Conservation (phyloP, 2,329 filamentous ascomycete species). For the Ophiognomonia clavigignenti-juglandacearum region DNA sequence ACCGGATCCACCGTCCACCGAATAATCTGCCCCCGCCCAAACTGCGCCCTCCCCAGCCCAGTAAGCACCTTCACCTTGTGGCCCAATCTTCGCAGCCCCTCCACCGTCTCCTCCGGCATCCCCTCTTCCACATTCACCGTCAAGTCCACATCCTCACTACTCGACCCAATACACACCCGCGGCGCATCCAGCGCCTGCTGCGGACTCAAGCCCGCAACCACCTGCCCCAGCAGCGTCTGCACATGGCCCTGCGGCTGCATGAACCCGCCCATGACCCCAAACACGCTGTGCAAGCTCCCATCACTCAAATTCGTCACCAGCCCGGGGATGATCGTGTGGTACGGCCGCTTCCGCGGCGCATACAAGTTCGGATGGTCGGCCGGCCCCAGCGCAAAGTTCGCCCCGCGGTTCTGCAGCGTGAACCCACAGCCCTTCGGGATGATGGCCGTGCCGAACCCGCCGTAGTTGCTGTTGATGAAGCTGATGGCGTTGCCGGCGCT, state of each 20-base stretch:
- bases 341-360: constrained; percentile 79
- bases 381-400: constrained; percentile 69
- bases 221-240: constrained; percentile 85
- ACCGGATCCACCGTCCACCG: constrained; percentile 64
- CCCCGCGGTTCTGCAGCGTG: constrained; percentile 87
- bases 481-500: constrained; percentile 80
- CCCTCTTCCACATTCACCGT: constrained; percentile 80
- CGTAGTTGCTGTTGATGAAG: constrained; percentile 96
- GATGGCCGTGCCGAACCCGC: constrained; percentile 81
- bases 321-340: constrained; percentile 96
- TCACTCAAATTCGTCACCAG: constrained; percentile 76
- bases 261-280: constrained; percentile 96
- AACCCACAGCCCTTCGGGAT: constrained; percentile 85
- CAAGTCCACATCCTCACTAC: constrained; percentile 59
- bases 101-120: constrained; percentile 62
- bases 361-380: constrained; percentile 72
- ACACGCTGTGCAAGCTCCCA: constrained; percentile 73
- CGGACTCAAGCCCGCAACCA: constrained; percentile 74
- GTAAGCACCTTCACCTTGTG: constrained; percentile 67
- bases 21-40: constrained; percentile 86
- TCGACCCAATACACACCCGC: constrained; percentile 79
- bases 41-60: constrained; percentile 63
- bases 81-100: constrained; percentile 63
- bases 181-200: constrained; percentile 90
- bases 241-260: constrained; percentile 98